phyloP scores from a whole-genome alignment of 2,329 filamentous ascomycete species.

The Celoporthe dispersa region DNA sequence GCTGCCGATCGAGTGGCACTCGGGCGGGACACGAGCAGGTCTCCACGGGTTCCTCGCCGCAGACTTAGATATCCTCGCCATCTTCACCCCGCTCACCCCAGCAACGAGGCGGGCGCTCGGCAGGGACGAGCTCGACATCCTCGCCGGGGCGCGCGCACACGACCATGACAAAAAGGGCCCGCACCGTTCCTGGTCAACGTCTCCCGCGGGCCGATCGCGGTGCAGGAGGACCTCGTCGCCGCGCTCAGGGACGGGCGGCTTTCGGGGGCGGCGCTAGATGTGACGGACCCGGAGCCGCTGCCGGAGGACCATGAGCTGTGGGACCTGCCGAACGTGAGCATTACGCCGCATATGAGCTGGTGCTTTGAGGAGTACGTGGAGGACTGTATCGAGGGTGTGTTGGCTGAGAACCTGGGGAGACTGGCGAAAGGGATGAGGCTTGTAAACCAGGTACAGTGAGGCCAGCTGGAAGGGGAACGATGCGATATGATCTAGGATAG shows the following conservation, averaged over 20 bases:
- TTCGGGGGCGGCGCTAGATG: conserved; percentile 14
- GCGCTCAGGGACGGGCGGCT: conserved; percentile 22
- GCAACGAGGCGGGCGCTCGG: background rate
- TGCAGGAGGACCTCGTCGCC: conserved; percentile 18
- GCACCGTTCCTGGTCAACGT: conserved; percentile 18
- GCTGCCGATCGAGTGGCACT: conserved; percentile 19
- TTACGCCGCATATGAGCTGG: conserved; percentile 24
- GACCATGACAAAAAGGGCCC: background rate
- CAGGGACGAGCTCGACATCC: conserved; percentile 16
- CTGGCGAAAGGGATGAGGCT: conserved; percentile 5
- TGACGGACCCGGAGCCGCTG: conserved; percentile 21
- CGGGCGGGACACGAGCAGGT: conserved; percentile 1
- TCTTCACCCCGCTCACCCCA: conserved; percentile 17
- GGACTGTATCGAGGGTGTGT: conserved; percentile 3
- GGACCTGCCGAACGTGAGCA: conserved; percentile 17
- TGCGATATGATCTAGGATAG: too few relatives aligned
- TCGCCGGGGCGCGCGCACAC: background rate
- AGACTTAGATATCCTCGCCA: conserved; percentile 14
- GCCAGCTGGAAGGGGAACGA: too few relatives aligned
- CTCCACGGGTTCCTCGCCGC: conserved; percentile 17
- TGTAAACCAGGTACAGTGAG: conserved; percentile 19
- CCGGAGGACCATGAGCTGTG: conserved; percentile 18
- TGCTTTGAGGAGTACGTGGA: conserved; percentile 17
- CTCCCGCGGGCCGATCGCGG: conserved; percentile 16
- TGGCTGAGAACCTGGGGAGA: conserved; percentile 19